Evolutionary conservation across 2,329 filamentous ascomycete genomes (phyloP).

Genomic region (Trichoderma sp.): DNA sequence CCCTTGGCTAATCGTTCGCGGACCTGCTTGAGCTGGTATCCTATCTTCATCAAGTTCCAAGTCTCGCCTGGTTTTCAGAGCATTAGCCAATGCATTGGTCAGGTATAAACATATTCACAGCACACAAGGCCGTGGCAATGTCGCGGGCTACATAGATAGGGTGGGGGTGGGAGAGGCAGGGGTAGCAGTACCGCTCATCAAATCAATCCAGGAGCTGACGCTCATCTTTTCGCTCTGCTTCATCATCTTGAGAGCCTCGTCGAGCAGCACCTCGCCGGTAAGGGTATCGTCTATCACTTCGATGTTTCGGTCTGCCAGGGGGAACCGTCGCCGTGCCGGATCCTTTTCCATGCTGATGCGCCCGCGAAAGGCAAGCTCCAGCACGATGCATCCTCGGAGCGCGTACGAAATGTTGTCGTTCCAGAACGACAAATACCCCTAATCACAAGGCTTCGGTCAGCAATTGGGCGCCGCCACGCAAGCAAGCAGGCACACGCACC

Average conservation of each 20-base stretch:
- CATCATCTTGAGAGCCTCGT: conserved; percentile 99
- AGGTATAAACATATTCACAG: background rate
- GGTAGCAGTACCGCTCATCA: conserved; percentile 78
- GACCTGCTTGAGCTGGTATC: conserved; percentile 98
- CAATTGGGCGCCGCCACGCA: background rate
- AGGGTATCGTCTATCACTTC: conserved; percentile 96
- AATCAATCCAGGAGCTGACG: conserved; percentile 96
- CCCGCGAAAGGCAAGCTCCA: conserved; percentile 93
- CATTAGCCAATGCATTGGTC: background rate
- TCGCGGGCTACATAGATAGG: background rate
- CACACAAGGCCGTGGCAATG: background rate
- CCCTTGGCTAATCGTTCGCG: conserved; percentile 96
- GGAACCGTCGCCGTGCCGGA: conserved; percentile 84
- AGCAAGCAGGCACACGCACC: conserved; percentile 51
- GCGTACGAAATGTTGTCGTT: conserved; percentile 99
- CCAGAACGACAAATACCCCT: conserved; percentile 99
- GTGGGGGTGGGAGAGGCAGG: background rate
- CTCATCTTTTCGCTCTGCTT: conserved; percentile 99
- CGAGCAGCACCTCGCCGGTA: conserved; percentile 93
- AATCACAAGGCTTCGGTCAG: conserved; percentile 21
- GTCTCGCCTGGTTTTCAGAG: conserved; percentile 70
- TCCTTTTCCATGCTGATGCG: conserved; percentile 99
- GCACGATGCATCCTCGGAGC: conserved; percentile 93
- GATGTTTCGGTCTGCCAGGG: conserved; percentile 87
- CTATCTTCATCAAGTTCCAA: conserved; percentile 99